Conservation (phyloP, 1,284 basidiomycete genomes). For the Puccinia polysora region DNA sequence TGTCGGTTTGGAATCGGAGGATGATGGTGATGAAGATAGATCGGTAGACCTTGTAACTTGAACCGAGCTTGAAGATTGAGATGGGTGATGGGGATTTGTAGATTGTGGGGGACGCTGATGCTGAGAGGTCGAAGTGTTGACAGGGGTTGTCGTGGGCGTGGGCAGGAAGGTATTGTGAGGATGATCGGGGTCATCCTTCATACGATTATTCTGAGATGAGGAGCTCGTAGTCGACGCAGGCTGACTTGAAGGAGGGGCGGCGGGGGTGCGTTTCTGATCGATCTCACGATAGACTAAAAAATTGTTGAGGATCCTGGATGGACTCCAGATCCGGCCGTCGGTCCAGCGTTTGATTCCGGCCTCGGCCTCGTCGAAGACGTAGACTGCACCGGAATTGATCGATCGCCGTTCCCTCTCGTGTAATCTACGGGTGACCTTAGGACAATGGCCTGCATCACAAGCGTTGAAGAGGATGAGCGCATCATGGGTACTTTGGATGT, state of each 20-base stretch:
- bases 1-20: neutral
- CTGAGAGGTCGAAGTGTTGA: slow-evolving; percentile 2
- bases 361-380: slow-evolving; percentile 97
- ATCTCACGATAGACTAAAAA: slow-evolving; percentile 64
- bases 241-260: neutral
- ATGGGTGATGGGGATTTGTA: neutral
- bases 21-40: neutral
- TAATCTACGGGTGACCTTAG: slow-evolving; percentile 85
- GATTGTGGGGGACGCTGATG: neutral
- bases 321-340: slow-evolving; percentile 90
- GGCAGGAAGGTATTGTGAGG: neutral
- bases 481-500: slow-evolving; percentile 91
- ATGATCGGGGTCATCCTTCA: neutral
- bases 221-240: neutral
- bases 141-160: neutral
- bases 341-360: slow-evolving; percentile 99
- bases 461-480: slow-evolving; percentile 93
- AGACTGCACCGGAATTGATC: slow-evolving; percentile 89
- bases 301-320: slow-evolving; percentile 82
- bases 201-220: neutral
- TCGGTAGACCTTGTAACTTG: neutral
- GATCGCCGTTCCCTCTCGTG: slow-evolving; percentile 86
- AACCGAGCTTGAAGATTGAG: neutral
- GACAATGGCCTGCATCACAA: slow-evolving; percentile 79
- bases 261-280: slow-evolving; percentile 31